A percentile compares a stretch with the other conserved stretches of the same genome.
Conservation (phyloP, 2,329 filamentous ascomycete genomes). For the Fusarium ambrosium region DNA sequence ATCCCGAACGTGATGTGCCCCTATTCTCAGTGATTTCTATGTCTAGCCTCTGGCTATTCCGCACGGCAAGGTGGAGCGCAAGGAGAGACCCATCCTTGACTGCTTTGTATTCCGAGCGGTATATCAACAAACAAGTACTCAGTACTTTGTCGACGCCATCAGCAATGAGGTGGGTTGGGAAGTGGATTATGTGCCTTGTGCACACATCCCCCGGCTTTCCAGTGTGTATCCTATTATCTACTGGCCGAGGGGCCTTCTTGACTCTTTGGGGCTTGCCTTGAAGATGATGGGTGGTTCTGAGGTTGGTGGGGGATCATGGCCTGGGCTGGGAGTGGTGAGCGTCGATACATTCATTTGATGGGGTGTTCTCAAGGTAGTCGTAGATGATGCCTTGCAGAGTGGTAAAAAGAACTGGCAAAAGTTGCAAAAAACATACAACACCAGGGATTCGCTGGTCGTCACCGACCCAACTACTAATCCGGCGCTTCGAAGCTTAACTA, state of each 20-base stretch:
- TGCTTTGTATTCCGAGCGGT: slow-evolving; percentile 83
- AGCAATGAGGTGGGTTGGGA: slow-evolving; percentile 46
- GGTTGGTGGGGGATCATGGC: slow-evolving; percentile 44
- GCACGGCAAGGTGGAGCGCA: slow-evolving; percentile 83
- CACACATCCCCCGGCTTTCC: slow-evolving; percentile 57
- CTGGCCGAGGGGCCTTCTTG: slow-evolving; percentile 25
- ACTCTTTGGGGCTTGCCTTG: slow-evolving; percentile 17
- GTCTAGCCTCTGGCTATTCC: slow-evolving; percentile 56
- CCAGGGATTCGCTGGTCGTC: not conserved
- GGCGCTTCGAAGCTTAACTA: not conserved
- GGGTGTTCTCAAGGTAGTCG: not conserved
- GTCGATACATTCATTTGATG: slow-evolving; percentile 57
- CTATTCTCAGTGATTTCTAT: slow-evolving; percentile 11
- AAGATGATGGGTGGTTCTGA: slow-evolving; percentile 18
- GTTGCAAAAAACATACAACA: not conserved
- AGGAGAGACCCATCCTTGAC: slow-evolving; percentile 81
- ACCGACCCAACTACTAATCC: not conserved
- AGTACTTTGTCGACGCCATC: slow-evolving; percentile 43
- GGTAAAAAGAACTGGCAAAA: no score
- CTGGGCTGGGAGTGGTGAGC: slow-evolving; percentile 54
- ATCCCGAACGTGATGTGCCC: slow-evolving; percentile 10
- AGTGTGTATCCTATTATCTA: slow-evolving; percentile 55
- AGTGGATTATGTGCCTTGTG: slow-evolving; percentile 47
- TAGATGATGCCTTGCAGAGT: not conserved
- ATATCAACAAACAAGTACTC: slow-evolving; percentile 60